Base-by-base conservation (phyloP, 768 basidiomycete species). In the Gloeopeniophorella convolvens region DNA sequence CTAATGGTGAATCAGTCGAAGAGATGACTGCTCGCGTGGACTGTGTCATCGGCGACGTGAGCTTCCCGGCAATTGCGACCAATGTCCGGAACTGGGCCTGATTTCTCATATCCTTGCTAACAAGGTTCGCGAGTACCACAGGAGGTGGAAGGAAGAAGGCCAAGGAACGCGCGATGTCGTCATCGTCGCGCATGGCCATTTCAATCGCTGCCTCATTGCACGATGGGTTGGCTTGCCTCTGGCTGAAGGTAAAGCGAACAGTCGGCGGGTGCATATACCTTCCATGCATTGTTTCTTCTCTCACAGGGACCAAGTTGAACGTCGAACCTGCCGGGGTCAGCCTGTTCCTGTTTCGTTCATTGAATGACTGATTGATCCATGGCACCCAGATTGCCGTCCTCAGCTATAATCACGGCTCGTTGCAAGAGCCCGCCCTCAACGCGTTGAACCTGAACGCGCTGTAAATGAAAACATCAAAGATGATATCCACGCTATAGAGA, bases 101-200 rank as follows among this genome's bases (percentile, higher is more conserved):
- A 48, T 23, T 7, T 18, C 12, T 8, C 5, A 23, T n/a, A 15
- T 12, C 28, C n/a, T n/a, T n/a, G n/a, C n/a, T n/a, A 6, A 27
- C 42, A 56, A 89, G 83, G 80, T 89, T 50, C 79, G 80, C 10
- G 79, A 85, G 60, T 78, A 85, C 61, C 88, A 91, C 59, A 73
- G 74, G 48, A 65, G 76, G 58, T 89, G 85, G 64, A 71, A 77
- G 39, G 85, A 89, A 58, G 77, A 84, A 41, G 79, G 80, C 1
- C 68, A 73, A 15, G 74, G 82, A 46, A 75, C 77, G 18, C 77
- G 86, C 18, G 91, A 96, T 59, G 83, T 92, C 9, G 75, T 94
- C 51, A 85, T 98, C 60, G 80, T 97, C 52, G 89, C 91, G 1
- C 94, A 97, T 65, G 92, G 87, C 1, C 86, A 92, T 66, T 82